Conservation (phyloP, 371 early-diverging fungal species). For the Choanephora cucurbitarum region DNA sequence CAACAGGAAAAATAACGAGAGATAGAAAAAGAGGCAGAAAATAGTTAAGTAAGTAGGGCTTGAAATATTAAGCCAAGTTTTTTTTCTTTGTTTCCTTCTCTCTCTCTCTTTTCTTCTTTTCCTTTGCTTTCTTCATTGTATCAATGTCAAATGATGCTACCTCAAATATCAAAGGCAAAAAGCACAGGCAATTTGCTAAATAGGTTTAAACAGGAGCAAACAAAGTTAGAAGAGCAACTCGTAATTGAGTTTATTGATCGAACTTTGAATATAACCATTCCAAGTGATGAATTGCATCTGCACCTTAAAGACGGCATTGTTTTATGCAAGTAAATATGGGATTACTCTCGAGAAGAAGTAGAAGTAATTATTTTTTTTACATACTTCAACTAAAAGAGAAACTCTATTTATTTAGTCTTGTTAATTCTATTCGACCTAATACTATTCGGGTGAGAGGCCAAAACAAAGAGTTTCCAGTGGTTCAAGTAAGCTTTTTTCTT, state of each 20-base stretch:
- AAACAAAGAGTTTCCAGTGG: constrained; percentile 67
- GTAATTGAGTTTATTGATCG: constrained; percentile 33
- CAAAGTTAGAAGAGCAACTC: constrained; percentile 26
- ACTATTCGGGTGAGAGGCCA: constrained; percentile 70
- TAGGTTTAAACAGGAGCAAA: constrained; percentile 25
- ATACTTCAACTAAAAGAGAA: no score
- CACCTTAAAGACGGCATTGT: constrained; percentile 78
- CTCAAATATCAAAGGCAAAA: constrained; percentile 15
- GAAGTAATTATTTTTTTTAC: constrained; percentile 3
- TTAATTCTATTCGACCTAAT: constrained; percentile 76
- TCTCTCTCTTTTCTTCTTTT: neutral
- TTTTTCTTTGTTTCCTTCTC: no score
- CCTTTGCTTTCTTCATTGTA: constrained; percentile 6
- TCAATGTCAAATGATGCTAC: neutral
- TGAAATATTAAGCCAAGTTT: no score
- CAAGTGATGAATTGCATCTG: constrained; percentile 51
- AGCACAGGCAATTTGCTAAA: constrained; percentile 16
- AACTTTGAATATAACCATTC: constrained; percentile 16
- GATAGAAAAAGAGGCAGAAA: no score
- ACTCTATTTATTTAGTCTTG: constrained; percentile 49
- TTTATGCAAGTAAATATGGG: constrained; percentile 66
- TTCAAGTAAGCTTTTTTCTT: constrained; percentile 55
- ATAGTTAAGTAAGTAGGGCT: no score
- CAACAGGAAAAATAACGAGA: no score
- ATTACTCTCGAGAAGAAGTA: constrained; percentile 1